Percentiles rank a stretch among this genome's conserved stretches.
Conservation (phyloP, 1,139 yeast genomes). For the Sugiyamaella grinbergsii region DNA sequence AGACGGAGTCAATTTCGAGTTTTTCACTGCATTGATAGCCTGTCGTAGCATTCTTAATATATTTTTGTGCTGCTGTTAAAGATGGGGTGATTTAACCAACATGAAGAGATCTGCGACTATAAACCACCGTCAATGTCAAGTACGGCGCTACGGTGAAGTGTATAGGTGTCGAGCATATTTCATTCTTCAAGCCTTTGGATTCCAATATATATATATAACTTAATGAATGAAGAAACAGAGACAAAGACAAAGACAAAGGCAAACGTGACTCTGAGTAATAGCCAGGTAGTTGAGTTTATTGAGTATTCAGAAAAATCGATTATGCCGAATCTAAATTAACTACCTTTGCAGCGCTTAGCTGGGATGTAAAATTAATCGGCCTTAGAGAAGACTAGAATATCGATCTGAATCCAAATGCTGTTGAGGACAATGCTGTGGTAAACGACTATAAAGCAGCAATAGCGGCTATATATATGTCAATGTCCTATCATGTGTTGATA, state of each 20-base stretch:
- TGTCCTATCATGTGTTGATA: not conserved
- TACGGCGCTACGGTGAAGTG: not conserved
- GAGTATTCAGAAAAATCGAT: too few relatives aligned
- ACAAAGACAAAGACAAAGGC: too few relatives aligned
- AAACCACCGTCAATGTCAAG: too few relatives aligned
- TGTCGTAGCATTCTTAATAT: conserved; percentile 23
- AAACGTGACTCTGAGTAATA: too few relatives aligned
- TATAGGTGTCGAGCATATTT: too few relatives aligned
- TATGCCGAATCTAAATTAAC: too few relatives aligned
- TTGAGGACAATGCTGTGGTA: not conserved
- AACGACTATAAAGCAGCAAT: conserved; percentile 9
- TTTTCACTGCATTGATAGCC: conserved; percentile 31
- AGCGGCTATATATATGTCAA: conserved; percentile 13
- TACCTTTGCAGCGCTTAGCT: too few relatives aligned
- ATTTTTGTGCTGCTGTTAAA: not conserved
- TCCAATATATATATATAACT: too few relatives aligned
- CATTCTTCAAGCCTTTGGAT: too few relatives aligned
- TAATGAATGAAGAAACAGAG: too few relatives aligned
- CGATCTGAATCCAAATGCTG: not conserved
- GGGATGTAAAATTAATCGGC: not conserved
- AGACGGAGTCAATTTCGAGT: conserved; percentile 28
- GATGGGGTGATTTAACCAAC: not conserved
- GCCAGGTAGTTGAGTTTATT: too few relatives aligned
- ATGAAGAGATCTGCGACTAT: not conserved
- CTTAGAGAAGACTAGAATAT: not conserved